Evolutionary conservation across 2,329 filamentous ascomycete species (phyloP), one percentile per base, ranked within the genome.

Genomic region (Sarocladium brachiariae): DNA sequence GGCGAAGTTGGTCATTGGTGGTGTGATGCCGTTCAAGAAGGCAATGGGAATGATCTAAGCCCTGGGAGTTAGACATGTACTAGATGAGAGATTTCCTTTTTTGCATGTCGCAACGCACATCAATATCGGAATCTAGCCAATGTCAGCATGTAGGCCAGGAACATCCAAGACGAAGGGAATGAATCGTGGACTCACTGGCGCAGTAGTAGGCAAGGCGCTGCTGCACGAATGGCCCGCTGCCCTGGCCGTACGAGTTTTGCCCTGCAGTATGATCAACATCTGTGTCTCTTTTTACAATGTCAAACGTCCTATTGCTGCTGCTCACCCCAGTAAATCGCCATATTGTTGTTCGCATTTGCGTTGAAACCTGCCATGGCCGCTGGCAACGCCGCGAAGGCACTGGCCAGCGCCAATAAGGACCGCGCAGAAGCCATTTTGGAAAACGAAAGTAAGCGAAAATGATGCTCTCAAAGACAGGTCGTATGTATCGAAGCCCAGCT

Each of bases 1-100:
- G 50, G 83, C 77, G 58, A 88, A 83, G 65, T 88, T 85, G 52
- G 82, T 67, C 37, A 72, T 70, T 0, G 77, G 72, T 2, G 71
- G 69, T 14, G 73, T 74, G 54, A 87, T 76, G 45, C 70, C 72
- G 47, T 75, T 74, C 51, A 87, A 59, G 59, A 88, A 88, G 1
- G 83, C 75, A 47, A 88, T 58, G 2, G 80, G 77, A 48, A 88
- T 81, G 51, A 86, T 76, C 53, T 58, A 7, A 11, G 16, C 35
- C 4, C 9, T 13, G 3, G 4, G 13, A 9, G 39, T 43, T 25
- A 43, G 39, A 7, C 7, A 13, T 30, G 27, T 30, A 30, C 13
- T 7, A 13, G 7, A 13, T 30, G 27, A 30, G 27, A 30, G 7
- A 7, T 30, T 30, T 7, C 13, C 27, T 30, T 13, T 30, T 7